These are phyloP conservation scores for Suillus placidus DNA, from an alignment of 768 basidiomycete species.

Conservation along the genomic window DNA sequence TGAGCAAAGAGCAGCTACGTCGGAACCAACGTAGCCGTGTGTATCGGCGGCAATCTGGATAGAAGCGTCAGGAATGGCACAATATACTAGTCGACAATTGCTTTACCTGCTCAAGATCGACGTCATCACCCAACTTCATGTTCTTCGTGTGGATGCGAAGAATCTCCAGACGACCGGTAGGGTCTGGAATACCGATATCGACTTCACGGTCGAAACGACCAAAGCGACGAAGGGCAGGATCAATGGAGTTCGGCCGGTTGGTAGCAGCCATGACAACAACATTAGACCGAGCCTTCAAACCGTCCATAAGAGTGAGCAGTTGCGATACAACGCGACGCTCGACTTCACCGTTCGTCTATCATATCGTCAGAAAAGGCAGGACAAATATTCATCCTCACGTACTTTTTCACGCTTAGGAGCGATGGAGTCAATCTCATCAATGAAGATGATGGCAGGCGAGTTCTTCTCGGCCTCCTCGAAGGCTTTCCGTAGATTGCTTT, in stretches of 20 bases:
- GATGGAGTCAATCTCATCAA: constrained; percentile 99
- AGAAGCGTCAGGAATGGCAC: background rate
- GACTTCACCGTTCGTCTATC: constrained; percentile 97
- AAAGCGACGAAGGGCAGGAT: constrained; percentile 97
- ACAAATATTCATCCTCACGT: constrained; percentile 15
- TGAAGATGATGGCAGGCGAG: constrained; percentile 99
- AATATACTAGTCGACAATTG: constrained; percentile 8
- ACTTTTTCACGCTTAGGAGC: constrained; percentile 99
- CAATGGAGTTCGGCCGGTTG: constrained; percentile 98
- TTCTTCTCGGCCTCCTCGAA: constrained; percentile 99
- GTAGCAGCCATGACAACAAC: constrained; percentile 78
- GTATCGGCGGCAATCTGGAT: constrained; percentile 95
- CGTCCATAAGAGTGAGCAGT: too few relatives aligned
- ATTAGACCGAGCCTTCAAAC: too few relatives aligned
- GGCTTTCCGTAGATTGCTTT: constrained; percentile 96
- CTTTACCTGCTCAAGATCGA: constrained; percentile 89
- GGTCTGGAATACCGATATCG: constrained; percentile 99
- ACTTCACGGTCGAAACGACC: constrained; percentile 99
- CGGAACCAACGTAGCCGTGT: constrained; percentile 99
- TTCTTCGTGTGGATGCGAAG: constrained; percentile 99
- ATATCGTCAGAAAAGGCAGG: constrained; percentile 14
- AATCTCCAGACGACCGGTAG: constrained; percentile 98
- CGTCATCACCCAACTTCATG: constrained; percentile 97
- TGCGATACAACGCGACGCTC: constrained; percentile 54
- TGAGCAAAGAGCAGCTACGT: constrained; percentile 95